Evolutionary conservation across 2,329 filamentous ascomycete genomes (phyloP), one percentile per base, ranked within the genome.

Genomic region (Plenodomus tracheiphilus): DNA sequence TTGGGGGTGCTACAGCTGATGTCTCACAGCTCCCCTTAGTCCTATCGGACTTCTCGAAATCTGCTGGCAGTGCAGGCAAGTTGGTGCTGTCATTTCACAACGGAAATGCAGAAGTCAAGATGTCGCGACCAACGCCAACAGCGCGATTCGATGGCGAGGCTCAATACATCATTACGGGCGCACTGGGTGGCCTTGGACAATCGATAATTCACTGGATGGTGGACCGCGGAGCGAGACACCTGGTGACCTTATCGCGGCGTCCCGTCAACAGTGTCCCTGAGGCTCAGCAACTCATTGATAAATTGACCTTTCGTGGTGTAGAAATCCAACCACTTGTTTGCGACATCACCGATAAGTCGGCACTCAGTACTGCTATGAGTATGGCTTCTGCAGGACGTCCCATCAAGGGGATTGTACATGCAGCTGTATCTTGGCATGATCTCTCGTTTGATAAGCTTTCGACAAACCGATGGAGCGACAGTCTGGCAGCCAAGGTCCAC

Each of bases 401-500:
- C 9, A 43, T 62, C 15, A 50, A 47, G 15, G 59, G 59, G 2
- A 43, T 62, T 16, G n/a, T 61, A 11, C 47, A 62, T 30, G 34
- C 46, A 4, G 47, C 59, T 1, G 52, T 47, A 4, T 39, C 42
- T 8, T 54, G 38, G 28, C 22, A 49, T 19, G 53, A 56, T 17
- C 11, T 44, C 4, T 17, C 28, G 13, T 56, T 54, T 25, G 50
- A 59, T 7, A 43, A 30, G 11, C 22, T 57, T 5, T 20, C 43
- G 5, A 15, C 22, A 11, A n/a, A 30, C 15, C 13, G 21, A 20
- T 45, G 37, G 42, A 38, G 25, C 2, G 46, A 54, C 21, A 47
- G 47, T 3, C 40, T 63, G 1, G 36, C 39, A 1, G 55, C 64
- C 3, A 70, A 71, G 34, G 62, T 71, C 5, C 22, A 35, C 1